Percentiles rank a stretch among this genome's conserved stretches.
phyloP scores from a whole-genome alignment of 2,329 filamentous ascomycete species.

The Dothiorella sarmentorum region DNA sequence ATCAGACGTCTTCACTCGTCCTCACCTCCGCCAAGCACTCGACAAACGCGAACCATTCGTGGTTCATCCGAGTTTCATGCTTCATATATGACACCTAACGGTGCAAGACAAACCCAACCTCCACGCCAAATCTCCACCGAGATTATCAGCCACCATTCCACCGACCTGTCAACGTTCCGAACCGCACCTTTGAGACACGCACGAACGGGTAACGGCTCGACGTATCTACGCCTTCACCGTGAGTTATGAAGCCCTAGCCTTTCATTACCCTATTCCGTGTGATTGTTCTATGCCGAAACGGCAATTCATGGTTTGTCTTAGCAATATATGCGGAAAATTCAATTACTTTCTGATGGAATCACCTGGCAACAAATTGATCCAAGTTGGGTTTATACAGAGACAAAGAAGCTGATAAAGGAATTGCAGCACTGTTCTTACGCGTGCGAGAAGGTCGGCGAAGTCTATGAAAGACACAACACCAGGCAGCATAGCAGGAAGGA shows the following conservation, averaged over 20 bases:
- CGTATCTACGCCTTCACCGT: background rate
- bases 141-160: too few relatives aligned
- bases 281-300: background rate
- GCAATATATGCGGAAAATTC: background rate
- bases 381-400: background rate
- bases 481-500: too few relatives aligned
- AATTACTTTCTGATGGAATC: background rate
- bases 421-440: too few relatives aligned
- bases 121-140: too few relatives aligned
- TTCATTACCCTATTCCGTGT: background rate
- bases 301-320: slow-evolving; percentile 9
- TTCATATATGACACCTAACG: background rate
- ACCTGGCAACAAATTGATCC: too few relatives aligned
- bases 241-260: background rate
- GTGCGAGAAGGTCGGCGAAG: too few relatives aligned
- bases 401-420: background rate
- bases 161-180: too few relatives aligned
- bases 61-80: slow-evolving; percentile 8
- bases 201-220: too few relatives aligned
- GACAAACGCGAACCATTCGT: background rate
- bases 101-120: too few relatives aligned
- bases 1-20: background rate
- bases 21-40: background rate
- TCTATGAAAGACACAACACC: too few relatives aligned
- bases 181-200: too few relatives aligned